Evolutionary conservation across 441 rosid species (phyloP).

Genomic region (Jatropha podagrica): DNA sequence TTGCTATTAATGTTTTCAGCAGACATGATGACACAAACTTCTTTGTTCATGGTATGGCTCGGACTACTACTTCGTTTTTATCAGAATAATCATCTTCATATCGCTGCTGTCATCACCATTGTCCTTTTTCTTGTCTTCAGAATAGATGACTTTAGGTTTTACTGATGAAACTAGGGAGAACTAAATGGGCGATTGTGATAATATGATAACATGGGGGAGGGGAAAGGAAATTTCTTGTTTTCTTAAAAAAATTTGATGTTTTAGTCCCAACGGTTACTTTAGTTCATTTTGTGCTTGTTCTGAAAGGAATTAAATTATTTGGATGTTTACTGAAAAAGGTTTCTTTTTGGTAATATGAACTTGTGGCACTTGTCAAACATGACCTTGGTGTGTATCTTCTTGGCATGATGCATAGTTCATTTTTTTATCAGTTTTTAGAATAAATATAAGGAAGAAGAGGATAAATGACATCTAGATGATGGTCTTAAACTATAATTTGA

Average conservation of each 20-base stretch:
- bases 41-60: slow-evolving; percentile 58
- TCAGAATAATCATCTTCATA: background rate
- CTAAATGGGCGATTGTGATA: background rate
- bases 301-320: background rate
- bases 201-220: background rate
- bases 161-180: background rate
- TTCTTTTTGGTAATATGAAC: background rate
- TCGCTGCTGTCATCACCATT: background rate
- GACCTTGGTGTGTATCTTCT: background rate
- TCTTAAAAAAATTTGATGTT: background rate
- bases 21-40: slow-evolving; percentile 52
- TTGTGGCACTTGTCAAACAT: background rate
- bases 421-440: background rate
- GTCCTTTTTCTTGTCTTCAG: background rate
- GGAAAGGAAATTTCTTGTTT: background rate
- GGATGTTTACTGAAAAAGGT: background rate
- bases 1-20: slow-evolving; percentile 70
- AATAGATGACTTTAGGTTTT: background rate
- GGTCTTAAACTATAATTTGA: background rate
- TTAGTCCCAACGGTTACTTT: no score
- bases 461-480: background rate
- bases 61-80: slow-evolving; percentile 2
- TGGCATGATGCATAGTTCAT: background rate
- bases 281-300: background rate
- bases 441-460: background rate